A percentile compares a stretch with the other conserved stretches of the same genome.
These are phyloP conservation scores for Theileria sp. DNA, from an alignment of 169 alveolate species.

Conservation along the genomic window DNA sequence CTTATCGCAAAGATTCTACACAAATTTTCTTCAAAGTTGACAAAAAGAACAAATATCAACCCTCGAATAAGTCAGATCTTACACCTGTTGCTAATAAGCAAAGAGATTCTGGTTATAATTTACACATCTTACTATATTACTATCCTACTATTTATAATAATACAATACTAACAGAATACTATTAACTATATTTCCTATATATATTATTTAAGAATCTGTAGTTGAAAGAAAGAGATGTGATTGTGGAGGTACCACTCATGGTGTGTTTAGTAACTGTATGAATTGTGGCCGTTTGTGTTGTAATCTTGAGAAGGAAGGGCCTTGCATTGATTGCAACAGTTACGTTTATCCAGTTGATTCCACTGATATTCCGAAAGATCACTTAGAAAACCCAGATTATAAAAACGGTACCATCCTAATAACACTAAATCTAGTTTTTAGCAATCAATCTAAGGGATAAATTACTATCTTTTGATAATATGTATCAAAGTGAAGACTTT, in stretches of 20 bases:
- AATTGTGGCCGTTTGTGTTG: conserved; percentile 55
- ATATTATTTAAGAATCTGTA: background rate
- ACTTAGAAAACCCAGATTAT: conserved; percentile 37
- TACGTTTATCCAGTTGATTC: conserved; percentile 19
- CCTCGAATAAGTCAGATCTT: background rate
- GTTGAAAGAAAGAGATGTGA: conserved; percentile 47
- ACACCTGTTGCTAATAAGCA: background rate
- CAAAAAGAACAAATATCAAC: conserved; percentile 4
- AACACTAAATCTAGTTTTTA: conserved; percentile 4
- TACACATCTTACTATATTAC: background rate
- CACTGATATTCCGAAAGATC: conserved; percentile 24
- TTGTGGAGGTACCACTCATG: conserved; percentile 40
- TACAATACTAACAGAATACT: too few relatives aligned
- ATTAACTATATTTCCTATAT: background rate
- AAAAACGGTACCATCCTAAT: background rate
- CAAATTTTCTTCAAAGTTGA: conserved; percentile 14
- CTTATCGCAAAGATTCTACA: conserved; percentile 22
- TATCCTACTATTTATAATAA: background rate
- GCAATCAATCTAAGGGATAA: conserved; percentile 38
- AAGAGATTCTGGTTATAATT: background rate
- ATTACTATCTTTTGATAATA: conserved; percentile 27
- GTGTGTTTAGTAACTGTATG: conserved; percentile 46
- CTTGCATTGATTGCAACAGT: conserved; percentile 53
- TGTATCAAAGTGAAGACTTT: conserved; percentile 17
- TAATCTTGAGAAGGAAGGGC: conserved; percentile 51